Evolutionary conservation across 176 grass and related monocot genomes (phyloP), one percentile per base, ranked within the genome.

Genomic region (Luzula sylvatica): DNA sequence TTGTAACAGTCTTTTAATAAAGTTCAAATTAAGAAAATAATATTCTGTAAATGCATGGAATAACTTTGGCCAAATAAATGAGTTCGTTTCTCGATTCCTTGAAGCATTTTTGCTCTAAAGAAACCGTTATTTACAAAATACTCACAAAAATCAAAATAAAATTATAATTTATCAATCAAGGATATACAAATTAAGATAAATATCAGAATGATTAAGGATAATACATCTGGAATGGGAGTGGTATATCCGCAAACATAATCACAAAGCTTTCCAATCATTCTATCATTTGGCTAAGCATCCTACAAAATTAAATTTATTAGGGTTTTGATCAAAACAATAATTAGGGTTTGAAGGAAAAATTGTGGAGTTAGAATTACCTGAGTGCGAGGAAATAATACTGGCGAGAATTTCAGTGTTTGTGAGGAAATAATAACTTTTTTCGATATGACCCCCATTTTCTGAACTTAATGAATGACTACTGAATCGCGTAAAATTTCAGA

Each of bases 231-330:
- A 60, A 90, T 83, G 42, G 81, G 78, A 3, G 72, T 27, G 8
- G 92, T 67, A 73, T 98, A 90, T 77, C 74, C 90, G 0, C 71
- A 87, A 53, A 77, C 75, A 55, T 98, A 98, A 78, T 98, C 86
- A 23, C 92, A 90, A 23, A 98, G 75, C 41, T 98, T 98, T 42
- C 81, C 69, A 26, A 90, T 87, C 69, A 77, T 86, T 56, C 81
- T 98, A 26, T 90, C 92, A 67, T 98, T 90, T 39, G 81, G 92
- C n/a, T 90, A 81, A 42, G 68, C 81, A 58, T 87, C 75, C 92
- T 98, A 61, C 23, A 74, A 46, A 67, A 64, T 49, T 56, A 51
- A 14, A 35, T 7, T 7, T 7, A 35, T 1, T 35, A 35, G 30
- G 30, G 30, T 35, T 35, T n/a, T n/a, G n/a, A n/a, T n/a, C n/a